Base-by-base conservation (phyloP, 148 eudicot genomes). In the Beta vulgaris region DNA sequence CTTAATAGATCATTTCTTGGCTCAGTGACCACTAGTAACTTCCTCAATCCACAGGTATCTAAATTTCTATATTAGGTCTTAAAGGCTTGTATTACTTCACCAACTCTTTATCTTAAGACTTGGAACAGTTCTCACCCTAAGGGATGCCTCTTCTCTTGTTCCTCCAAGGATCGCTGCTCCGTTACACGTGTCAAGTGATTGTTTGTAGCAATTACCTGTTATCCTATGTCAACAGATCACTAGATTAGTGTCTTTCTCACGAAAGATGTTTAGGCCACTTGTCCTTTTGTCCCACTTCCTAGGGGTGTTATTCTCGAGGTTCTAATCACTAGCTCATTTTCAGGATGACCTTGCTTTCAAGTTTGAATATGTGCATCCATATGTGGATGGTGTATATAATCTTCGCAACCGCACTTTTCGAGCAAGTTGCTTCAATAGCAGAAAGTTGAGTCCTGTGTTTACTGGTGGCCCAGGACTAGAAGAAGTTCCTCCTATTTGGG, bases 401-500 rank as follows among this genome's bases (percentile, higher is more conserved):
- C 81, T 94, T 66, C 91, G 88, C 68, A 93, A 92, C 68, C 99
- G 99, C 53, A 85, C 91, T 58, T 80, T 96, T 68, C 85, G 85
- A 39, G 54, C 92, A 43, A 90, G 91, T 81, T 86, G 91, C 88
- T 96, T 96, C 78, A 96, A 96, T 77, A 91, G 98, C 88, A 85
- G 97, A 79, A 94, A 91, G 85, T 63, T 91, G 75, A 91, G 98
- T 73, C 98, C 98, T 46, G 96, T 94, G 71, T 94, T 94, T 80
- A 94, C 98, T 2, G 97, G 98, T 39, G 98, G 97, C 73, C 96
- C 98, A 55, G 97, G 98, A 78, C 82, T 88, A 61, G 98, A 94
- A 28, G 98, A 94, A 87, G 97, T 94, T 32, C 98, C 98, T 66
- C 96, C 98, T 28, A 91, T 94, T 19, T 91, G 95, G 98, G 97